Base-by-base conservation (phyloP, 2,329 filamentous ascomycete genomes). In the Phyllosticta citriasiana region DNA sequence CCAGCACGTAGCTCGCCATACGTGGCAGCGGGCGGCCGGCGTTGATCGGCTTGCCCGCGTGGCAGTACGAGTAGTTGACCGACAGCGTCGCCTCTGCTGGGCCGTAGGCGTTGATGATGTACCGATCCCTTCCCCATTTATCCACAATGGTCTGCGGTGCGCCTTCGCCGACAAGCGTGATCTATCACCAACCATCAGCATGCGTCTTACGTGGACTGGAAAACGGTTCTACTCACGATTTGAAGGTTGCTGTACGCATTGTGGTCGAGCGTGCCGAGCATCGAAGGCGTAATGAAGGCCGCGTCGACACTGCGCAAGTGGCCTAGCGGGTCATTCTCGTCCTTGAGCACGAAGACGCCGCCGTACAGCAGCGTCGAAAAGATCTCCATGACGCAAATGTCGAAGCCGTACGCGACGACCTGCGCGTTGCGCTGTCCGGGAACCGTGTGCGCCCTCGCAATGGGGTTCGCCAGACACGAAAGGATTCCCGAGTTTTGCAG, bases 301-400 rank as follows among this genome's bases (percentile, higher is more conserved):
- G 62, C 62, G 27, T 63, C 50, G 14, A 58, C 55, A 14, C 40
- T 53, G 16, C n/a, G 27, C 22, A 63, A 55, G 47, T 63, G 62
- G 4, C 54, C 55, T 12, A 61, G 59, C 1, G 62, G 62, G 47
- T 64, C 61, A 1, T 27, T 40, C 1, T 55, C 19, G 52, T 63
- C 61, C 33, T 61, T 63, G 6, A 64, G 63, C 6, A 64, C 57
- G 2, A 64, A 50, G 4, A 61, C 60, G 0, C 57, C 61, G 12
- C 63, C 63, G 40, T 63, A 64, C n/a, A 62, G 57, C 2, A 64
- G 52, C 22, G 57, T 61, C 1, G 55, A 56, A 12, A 61, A 64
- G 7, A 64, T 57, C 26, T 64, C 63, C 7, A 52, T 59, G n/a
- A 63, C 59, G 35, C 57, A 61, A 26, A 54, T 57, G 57, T 64